Evolutionary conservation across 257 asterid genomes (phyloP), one percentile per base, ranked within the genome.

Genomic region (Euphrasia confusa): DNA sequence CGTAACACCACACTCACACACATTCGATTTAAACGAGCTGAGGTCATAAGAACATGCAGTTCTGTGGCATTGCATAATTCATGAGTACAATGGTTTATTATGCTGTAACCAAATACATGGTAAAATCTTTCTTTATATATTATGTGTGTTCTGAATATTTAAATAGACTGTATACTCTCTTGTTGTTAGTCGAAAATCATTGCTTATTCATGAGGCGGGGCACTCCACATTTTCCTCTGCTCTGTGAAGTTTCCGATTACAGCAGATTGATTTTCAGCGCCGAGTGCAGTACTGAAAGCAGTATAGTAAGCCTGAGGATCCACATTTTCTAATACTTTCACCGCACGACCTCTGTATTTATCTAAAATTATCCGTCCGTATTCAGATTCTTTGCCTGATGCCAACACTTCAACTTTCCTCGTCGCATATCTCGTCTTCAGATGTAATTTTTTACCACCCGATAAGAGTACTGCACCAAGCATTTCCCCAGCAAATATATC

Each of bases 401-500:
- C 87, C 12, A 66, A 54, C 42, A 91, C 84, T 54, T 70, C 14
- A 27, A 91, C 61, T 0, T 59, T 75, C 75, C 58, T 74, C 60
- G 4, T 39, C 54, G 39, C 75, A 58, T 79, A 84, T 0, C 45
- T 59, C 12, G 89, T 45, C 47, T 78, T 77, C 9, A 87, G 72
- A 15, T 62, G 57, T 12, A 85, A 63, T 24, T 47, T 47, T 58
- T 85, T 77, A 1, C 86, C 86, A 1, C 86, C 86, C 11, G 73
- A 88, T 69, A 88, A 49, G 59, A 84, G 48, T 18, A 88, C 84
- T 40, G 94, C 95, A 53, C 98, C 96, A 28, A 88, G 80, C 53
- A 81, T 80, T 70, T 91, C 98, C 33, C 98, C 96, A 13, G 83
- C 47, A 71, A 88, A 91, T 30, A 55, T 72, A 45, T 83, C 94